Percentiles rank a stretch among this genome's conserved stretches.
Evolutionary conservation across 805 yeast genomes (phyloP).

Genomic region (Saturnispora saitoi): DNA sequence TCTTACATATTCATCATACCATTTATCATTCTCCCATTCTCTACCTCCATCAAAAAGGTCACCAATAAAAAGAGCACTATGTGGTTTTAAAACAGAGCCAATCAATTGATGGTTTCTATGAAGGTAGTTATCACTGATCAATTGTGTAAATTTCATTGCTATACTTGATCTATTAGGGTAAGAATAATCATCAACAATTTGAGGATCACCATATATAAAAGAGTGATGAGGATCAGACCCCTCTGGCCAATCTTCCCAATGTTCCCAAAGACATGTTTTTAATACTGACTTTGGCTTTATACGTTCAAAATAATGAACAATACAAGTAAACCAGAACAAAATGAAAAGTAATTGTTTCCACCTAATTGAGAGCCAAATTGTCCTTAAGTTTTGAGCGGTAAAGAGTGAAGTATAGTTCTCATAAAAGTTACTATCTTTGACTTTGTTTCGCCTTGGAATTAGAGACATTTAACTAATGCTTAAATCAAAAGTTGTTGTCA

Average conservation of each 20-base stretch:
- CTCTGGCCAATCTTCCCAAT: slow-evolving; percentile 54
- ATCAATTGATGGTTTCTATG: slow-evolving; percentile 55
- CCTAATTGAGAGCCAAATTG: slow-evolving; percentile 6
- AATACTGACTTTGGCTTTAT: slow-evolving; percentile 38
- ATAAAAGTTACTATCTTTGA: not conserved
- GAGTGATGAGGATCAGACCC: slow-evolving; percentile 21
- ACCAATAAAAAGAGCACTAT: slow-evolving; percentile 72
- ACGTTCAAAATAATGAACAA: slow-evolving; percentile 49
- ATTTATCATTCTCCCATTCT: slow-evolving; percentile 67
- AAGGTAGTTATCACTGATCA: slow-evolving; percentile 69
- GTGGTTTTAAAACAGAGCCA: slow-evolving; percentile 62
- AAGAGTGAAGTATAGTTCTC: not conserved
- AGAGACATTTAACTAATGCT: not conserved
- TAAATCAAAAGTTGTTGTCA: not conserved
- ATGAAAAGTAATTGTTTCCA: slow-evolving; percentile 21
- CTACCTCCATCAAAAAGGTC: slow-evolving; percentile 95
- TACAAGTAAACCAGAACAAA: slow-evolving; percentile 33
- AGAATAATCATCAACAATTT: slow-evolving; percentile 79
- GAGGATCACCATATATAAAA: slow-evolving; percentile 81
- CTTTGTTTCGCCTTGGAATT: not conserved
- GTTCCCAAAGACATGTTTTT: slow-evolving; percentile 48
- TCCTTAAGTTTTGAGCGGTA: not conserved
- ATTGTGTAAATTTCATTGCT: slow-evolving; percentile 46
- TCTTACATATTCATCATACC: slow-evolving; percentile 51
- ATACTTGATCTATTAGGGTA: slow-evolving; percentile 56